Base-by-base conservation (phyloP, 73 alveolate genomes). In the Paramecium caudatum region DNA sequence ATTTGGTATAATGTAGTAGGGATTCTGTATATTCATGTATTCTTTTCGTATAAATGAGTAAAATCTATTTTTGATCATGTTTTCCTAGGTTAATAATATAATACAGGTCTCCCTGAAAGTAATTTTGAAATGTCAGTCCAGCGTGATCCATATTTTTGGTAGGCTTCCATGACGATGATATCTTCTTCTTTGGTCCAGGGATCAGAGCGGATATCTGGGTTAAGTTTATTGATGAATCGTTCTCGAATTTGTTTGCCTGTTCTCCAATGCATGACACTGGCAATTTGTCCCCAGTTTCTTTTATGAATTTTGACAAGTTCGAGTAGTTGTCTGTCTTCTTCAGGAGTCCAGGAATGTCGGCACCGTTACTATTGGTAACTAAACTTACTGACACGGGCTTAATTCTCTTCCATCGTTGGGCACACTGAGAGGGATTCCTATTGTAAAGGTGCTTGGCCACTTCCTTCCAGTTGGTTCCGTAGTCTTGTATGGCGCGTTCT, bases 51-150 rank as follows among this genome's bases (percentile, higher is more conserved):
- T 68, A 68, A 68, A 68, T 2, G 93, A 86, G 25, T 86, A 86
- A 61, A 86, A 86, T 30, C 93, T 48, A 63, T 86, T 86, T 46
- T 86, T 86, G 41, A 86, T 78, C 88, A 74, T 74, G 32, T 82
- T 82, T 82, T 61, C 91, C 82, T 82, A 39, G 15, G 19, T 16
- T 47, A 15, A 30, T 43, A 32, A 34, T 82, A 36, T 23, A 19
- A 47, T 82, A 50, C 91, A 19, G 91, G 82, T 61, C 91, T 82
- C 91, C 91, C 91, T 33, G 27, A 30, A 16, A 82, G 37, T 36
- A 34, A 34, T 61, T 82, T 82, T 21, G 91, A 48, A 45, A 93
- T 93, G 90, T 90, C 93, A 61, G 93, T 91, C 96, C 96, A 93
- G 63, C 83, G 81, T 10, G 93, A 90, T 62, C 93, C 91, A 46